Evolutionary conservation across 2,329 filamentous ascomycete species (phyloP).

Genomic region (Monosporascus sp.): DNA sequence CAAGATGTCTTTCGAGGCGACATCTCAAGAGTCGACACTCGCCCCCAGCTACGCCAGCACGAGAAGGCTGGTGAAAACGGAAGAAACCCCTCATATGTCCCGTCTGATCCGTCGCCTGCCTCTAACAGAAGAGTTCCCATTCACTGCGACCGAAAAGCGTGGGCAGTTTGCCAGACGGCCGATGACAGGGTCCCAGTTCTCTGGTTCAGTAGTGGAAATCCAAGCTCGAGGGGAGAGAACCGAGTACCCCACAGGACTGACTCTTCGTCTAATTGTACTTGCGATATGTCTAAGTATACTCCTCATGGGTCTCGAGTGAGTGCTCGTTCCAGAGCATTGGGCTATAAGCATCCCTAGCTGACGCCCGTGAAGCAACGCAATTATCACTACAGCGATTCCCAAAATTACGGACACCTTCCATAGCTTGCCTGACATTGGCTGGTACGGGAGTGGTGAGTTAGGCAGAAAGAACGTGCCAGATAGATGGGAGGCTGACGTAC

Average conservation of each 20-base stretch:
- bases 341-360: conserved; percentile 1
- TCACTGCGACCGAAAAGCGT: too few species aligned
- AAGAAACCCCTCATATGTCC: too few species aligned
- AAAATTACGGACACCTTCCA: conserved; percentile 35
- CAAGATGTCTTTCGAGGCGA: too few species aligned
- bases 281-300: conserved; percentile 41
- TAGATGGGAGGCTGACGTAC: background rate
- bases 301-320: conserved; percentile 36
- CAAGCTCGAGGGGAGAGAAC: conserved; percentile 32
- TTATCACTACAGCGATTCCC: conserved; percentile 37
- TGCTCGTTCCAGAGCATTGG: conserved; percentile 7
- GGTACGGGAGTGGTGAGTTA: conserved; percentile 36
- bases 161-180: too few species aligned
- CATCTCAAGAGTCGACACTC: too few species aligned
- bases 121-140: too few species aligned
- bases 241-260: conserved; percentile 32
- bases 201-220: too few species aligned
- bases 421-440: conserved; percentile 39
- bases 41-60: too few species aligned
- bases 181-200: too few species aligned
- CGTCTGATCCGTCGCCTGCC: too few species aligned
- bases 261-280: conserved; percentile 34
- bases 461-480: background rate
- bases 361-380: conserved; percentile 24
- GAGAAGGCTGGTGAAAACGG: too few species aligned